Evolutionary conservation across 176 grass and related monocot species (phyloP).

Genomic region (Bromus sterilis): DNA sequence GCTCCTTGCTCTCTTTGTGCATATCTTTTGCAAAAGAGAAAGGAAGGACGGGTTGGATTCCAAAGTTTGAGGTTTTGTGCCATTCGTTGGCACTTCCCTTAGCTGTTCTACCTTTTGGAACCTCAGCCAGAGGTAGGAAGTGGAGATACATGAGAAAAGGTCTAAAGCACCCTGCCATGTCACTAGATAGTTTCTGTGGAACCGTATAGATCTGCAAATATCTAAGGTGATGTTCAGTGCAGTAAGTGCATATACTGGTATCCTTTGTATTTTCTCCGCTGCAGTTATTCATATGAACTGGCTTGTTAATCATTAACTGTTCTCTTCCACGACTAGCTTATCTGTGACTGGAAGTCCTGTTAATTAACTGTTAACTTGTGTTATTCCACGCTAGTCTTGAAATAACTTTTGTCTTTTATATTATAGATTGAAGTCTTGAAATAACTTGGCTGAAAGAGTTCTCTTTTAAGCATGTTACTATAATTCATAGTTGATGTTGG

Average conservation of each 20-base stretch:
- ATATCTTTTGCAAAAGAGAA: slow-evolving; percentile 27
- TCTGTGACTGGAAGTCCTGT: not conserved
- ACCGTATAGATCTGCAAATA: slow-evolving; percentile 20
- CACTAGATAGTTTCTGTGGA: slow-evolving; percentile 26
- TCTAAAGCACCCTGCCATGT: slow-evolving; percentile 27
- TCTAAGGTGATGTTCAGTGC: not conserved
- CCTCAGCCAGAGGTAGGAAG: slow-evolving; percentile 18
- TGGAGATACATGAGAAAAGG: slow-evolving; percentile 29
- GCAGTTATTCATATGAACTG: not conserved
- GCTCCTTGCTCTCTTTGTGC: slow-evolving; percentile 13
- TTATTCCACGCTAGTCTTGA: not conserved
- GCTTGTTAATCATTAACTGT: not conserved
- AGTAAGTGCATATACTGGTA: slow-evolving; percentile 11
- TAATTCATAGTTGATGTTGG: not conserved
- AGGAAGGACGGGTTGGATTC: slow-evolving; percentile 1
- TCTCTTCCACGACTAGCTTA: not conserved
- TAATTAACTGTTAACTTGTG: not conserved
- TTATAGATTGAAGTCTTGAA: not conserved
- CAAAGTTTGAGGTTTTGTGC: slow-evolving; percentile 24
- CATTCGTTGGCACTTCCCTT: slow-evolving; percentile 10
- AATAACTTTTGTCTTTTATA: not conserved
- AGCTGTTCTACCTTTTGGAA: slow-evolving; percentile 30
- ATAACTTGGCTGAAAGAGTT: not conserved
- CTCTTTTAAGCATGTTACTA: not conserved
- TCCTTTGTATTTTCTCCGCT: not conserved